Evolutionary conservation across 1,284 basidiomycete genomes (phyloP).

Genomic region (Schizopora paradoxa): DNA sequence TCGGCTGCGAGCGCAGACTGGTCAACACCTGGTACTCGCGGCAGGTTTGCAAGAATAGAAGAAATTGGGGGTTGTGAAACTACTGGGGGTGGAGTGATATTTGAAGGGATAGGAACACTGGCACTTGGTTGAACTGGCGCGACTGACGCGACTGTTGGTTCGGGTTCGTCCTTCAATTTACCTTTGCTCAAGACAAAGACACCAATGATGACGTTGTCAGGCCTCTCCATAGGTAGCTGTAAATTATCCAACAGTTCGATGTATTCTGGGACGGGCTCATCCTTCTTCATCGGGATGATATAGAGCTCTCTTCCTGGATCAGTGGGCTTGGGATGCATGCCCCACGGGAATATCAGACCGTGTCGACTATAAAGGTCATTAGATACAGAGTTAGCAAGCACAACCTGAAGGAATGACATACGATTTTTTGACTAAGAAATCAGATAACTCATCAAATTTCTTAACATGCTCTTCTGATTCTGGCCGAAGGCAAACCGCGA

Average conservation of each 20-base stretch:
- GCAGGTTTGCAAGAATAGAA: background rate
- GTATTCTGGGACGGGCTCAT: conserved; percentile 74
- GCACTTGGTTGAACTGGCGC: conserved; percentile 7
- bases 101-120: background rate
- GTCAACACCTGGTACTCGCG: conserved; percentile 13
- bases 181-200: conserved; percentile 80
- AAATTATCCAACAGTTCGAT: conserved; percentile 83
- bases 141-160: conserved; percentile 22
- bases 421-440: conserved; percentile 73
- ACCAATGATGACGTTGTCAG: conserved; percentile 66
- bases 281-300: conserved; percentile 72
- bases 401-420: conserved; percentile 39
- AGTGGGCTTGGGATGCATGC: conserved; percentile 60
- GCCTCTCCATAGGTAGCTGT: conserved; percentile 58
- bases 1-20: conserved; percentile 38
- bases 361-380: conserved; percentile 56
- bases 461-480: conserved; percentile 37
- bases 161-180: conserved; percentile 44
- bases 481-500: conserved; percentile 69
- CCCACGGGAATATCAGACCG: conserved; percentile 84
- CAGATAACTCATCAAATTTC: conserved; percentile 58
- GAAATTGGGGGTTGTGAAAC: background rate
- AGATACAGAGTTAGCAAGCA: conserved; percentile 8
- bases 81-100: background rate
- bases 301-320: conserved; percentile 85